Evolutionary conservation across 768 basidiomycete genomes (phyloP), one percentile per base, ranked within the genome.

Genomic region (Pleurotus cornucopiae): DNA sequence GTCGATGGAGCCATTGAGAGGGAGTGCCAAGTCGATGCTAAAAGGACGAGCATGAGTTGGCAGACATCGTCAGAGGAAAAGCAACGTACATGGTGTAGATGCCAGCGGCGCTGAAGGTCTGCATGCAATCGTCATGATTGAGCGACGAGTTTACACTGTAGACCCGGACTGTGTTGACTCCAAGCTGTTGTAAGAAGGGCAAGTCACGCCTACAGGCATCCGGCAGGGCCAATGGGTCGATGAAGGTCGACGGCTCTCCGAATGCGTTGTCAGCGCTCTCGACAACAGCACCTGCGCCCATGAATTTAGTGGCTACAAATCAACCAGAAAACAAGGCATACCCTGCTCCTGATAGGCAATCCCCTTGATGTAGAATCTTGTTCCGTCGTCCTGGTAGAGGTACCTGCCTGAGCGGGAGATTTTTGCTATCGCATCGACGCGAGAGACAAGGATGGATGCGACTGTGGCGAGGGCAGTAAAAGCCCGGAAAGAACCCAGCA

Each of bases 91-190:
- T 87, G 52, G 88, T 81, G 70, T 97, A 96, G 55, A 97, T 97
- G 23, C 88, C 88, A 38, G 91, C 91, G 18, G 71, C 69, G 62
- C 84, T 86, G 58, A 97, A 78, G 12, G 83, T 69, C 38, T 69
- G 69, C 94, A 98, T 96, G 71, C 94, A 98, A 1, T 72, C 71
- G 67, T 94, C 92, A 60, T 98, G 94, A 70, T 96, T 88, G 56
- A 86, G 71, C 34, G 85, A 77, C 0, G 91, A 81, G 66, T 94
- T 81, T 59, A 95, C 93, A 56, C 86, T 89, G 76, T 97, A 97
- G 2, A 87, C 87, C 55, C 93, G 86, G 48, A 97, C 76, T 40
- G 86, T 75, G 66, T 95, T 97, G 65, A 95, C 82, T 7, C 82
- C 80, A 16, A 96, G 82, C 55, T 88, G 71, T 65, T 85, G 76